Base-by-base conservation (phyloP, 768 basidiomycete species). In the Rhizopogon sp. region DNA sequence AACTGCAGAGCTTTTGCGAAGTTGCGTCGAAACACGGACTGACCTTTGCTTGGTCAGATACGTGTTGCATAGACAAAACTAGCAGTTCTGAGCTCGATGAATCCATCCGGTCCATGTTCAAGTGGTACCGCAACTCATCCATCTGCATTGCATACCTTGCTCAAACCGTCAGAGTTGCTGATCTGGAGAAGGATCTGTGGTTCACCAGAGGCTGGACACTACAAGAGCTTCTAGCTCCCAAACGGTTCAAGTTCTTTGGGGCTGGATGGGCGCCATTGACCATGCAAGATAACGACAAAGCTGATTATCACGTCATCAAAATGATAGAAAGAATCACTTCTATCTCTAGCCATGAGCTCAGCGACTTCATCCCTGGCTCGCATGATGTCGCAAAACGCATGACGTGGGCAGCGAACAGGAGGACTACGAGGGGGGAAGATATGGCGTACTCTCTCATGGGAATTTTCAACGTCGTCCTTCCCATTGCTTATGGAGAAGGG, bases 401-500 rank as follows among this genome's bases (percentile, higher is more conserved):
- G 22, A 29, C 17, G 9, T 60, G 61, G 61, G 61, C 52, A 29
- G 41, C 56, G 8, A 49, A 44, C 31, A 43, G 59, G 43, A 57
- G 39, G 14, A 62, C 61, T 8, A 62, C 61, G n/a, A 51, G 54
- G 37, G 50, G 39, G 16, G 61, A 60, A 44, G 61, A 62, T 28
- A 47, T 28, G 22, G 56, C 59, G 25, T 62, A 62, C 35, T 58
- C 50, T 5, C 43, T 62, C 37, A 53, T 58, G 39, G 59, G 54
- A 14, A 42, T 60, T n/a, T 56, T 62, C 20, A 28, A 58, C 22
- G 51, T 57, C 39, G 33, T 42, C 28, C 25, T 60, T 7, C 53
- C 54, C 6, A 55, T 60, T 25, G 50, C 44, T 39, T 62, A 62
- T 42, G 59, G 59, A 39, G 59, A 58, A 44, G 61, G 61, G 22